These are phyloP conservation scores for Backusella macrospora DNA, from an alignment of 192 early-diverging fungal species.

Conservation along the genomic window DNA sequence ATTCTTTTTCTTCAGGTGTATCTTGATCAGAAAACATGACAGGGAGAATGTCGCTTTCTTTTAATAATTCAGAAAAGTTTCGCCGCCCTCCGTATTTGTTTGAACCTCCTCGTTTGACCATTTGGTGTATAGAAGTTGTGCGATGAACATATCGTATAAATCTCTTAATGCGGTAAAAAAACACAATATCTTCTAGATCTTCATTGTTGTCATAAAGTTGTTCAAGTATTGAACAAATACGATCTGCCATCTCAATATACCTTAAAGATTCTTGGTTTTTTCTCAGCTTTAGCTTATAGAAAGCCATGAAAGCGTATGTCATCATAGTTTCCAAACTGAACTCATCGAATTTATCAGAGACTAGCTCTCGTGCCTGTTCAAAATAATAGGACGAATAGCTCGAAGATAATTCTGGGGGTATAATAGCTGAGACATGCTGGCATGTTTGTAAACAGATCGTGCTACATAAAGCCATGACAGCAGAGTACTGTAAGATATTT, in stretches of 20 bases:
- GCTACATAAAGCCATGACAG: neutral
- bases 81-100: neutral
- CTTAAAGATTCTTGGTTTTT: neutral
- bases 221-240: neutral
- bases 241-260: conserved; percentile 5
- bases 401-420: neutral
- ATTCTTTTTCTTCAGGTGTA: neutral
- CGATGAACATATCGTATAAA: neutral
- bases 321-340: neutral
- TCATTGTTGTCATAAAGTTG: neutral
- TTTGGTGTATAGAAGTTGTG: neutral
- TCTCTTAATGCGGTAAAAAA: neutral
- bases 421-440: neutral
- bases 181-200: neutral
- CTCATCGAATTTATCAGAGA: neutral
- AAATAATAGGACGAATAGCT: neutral
- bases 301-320: neutral
- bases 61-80: neutral
- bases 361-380: neutral
- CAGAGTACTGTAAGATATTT: neutral
- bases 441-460: neutral
- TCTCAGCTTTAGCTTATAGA: neutral
- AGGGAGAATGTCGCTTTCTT: neutral
- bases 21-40: neutral
- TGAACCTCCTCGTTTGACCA: neutral